phyloP scores from a whole-genome alignment of 176 grass and related monocot species.

The Musa troglodytarum region DNA sequence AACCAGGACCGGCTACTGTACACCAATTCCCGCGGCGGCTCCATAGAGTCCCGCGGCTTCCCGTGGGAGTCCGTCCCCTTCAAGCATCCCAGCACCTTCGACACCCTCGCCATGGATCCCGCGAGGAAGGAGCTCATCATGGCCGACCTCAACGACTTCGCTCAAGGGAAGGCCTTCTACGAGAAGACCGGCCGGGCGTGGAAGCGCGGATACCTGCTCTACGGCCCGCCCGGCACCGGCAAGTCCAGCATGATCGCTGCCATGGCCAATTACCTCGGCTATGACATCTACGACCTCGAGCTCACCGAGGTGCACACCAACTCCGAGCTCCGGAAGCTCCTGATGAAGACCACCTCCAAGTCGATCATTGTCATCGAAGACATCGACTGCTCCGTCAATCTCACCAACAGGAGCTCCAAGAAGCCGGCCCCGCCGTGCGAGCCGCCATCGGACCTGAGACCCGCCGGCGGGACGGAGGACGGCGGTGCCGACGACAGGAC shows the following conservation, averaged over 20 bases:
- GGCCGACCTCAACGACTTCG: slow-evolving; percentile 54
- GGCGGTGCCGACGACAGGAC: slow-evolving; percentile 37
- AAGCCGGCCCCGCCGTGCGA: background rate
- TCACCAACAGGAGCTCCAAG: slow-evolving; percentile 39
- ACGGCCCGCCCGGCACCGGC: slow-evolving; percentile 82
- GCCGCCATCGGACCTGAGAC: slow-evolving; percentile 25
- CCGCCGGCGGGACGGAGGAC: slow-evolving; percentile 2
- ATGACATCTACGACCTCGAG: slow-evolving; percentile 80
- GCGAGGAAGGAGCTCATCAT: slow-evolving; percentile 48
- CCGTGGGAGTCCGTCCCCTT: slow-evolving; percentile 50
- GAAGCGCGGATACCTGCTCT: slow-evolving; percentile 80
- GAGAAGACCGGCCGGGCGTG: slow-evolving; percentile 74
- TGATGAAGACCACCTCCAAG: slow-evolving; percentile 42
- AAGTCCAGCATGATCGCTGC: slow-evolving; percentile 94
- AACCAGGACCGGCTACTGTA: slow-evolving; percentile 8
- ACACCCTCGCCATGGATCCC: slow-evolving; percentile 60
- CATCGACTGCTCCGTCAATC: slow-evolving; percentile 53
- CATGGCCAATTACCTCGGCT: slow-evolving; percentile 77
- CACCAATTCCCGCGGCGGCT: slow-evolving; percentile 19
- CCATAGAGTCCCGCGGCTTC: slow-evolving; percentile 37
- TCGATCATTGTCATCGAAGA: slow-evolving; percentile 90
- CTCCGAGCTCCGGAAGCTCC: slow-evolving; percentile 43
- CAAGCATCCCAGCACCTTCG: slow-evolving; percentile 73
- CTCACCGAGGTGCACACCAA: slow-evolving; percentile 54
- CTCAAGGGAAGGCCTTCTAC: slow-evolving; percentile 81